Evolutionary conservation across 2,329 filamentous ascomycete species (phyloP), one percentile per base, ranked within the genome.

Genomic region (Cordyceps javanica): DNA sequence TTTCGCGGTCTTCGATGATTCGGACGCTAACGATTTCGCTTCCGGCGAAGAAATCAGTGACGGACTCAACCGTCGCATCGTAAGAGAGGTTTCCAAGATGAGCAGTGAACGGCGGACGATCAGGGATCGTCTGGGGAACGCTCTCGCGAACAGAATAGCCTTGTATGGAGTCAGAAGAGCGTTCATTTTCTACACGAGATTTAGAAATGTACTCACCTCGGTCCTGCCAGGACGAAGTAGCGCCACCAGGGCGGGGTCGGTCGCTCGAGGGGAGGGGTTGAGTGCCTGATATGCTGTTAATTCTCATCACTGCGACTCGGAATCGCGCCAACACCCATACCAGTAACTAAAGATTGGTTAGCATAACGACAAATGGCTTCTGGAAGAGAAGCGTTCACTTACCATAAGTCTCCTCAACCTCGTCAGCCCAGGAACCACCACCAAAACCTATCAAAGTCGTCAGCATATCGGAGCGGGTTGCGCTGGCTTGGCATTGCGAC

Each of bases 51-150:
- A 97, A 94, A 54, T 91, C 89, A 65, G 82, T 86, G 62, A 99
- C 87, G 67, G 92, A 88, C 64, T 86, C 88, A 63, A 84, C 82
- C 55, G 90, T 94, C 57, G 92, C 90, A 71, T 99, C 93, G 75
- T 97, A 99, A 51, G 93, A 94, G 60, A 99, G 83, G 72, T 99
- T 99, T 68, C 94, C 94, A 60, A 99, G 82, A 76, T 99, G 94
- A 62, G 92, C 93, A 60, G 94, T 99, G 75, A 86, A 99, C 13
- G 94, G 94, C 60, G 95, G 94, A 77, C 91, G 92, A 62, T 90
- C 88, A 57, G 94, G 94, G 56, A 99, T 83, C 56, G 71, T 71
- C 65, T 75, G 73, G 26, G 92, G 92, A 58, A 91, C 84, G 66
- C 87, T 81, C 70, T 96, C 91, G 71, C 90, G 89, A 62, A 73